Percentiles rank a stretch among this genome's conserved stretches.
phyloP scores from a whole-genome alignment of 805 yeast genomes.

The Candida methanosorbosa region DNA sequence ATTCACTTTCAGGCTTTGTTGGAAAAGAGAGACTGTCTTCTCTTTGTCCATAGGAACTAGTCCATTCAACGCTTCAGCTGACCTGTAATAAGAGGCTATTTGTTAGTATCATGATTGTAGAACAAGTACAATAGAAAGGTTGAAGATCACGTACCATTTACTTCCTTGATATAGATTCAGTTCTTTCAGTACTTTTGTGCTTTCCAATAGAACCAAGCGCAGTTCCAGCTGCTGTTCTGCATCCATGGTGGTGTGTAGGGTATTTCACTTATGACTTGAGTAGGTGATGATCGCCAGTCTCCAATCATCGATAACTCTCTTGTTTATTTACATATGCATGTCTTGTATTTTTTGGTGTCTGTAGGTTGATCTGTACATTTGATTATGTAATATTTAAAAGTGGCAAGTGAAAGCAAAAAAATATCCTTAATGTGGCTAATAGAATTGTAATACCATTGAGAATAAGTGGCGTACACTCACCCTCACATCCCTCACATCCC shows the following conservation, averaged over 20 bases:
- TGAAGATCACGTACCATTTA: constrained; percentile 47
- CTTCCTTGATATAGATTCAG: constrained; percentile 62
- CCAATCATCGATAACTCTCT: too few relatives aligned
- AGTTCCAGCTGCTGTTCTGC: constrained; percentile 18
- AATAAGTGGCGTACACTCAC: too few relatives aligned
- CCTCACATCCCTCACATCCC: too few relatives aligned
- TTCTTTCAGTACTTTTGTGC: constrained; percentile 38
- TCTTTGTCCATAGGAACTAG: constrained; percentile 22
- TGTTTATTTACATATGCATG: background rate
- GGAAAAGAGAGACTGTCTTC: constrained; percentile 11
- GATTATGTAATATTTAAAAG: too few relatives aligned
- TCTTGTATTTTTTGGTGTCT: too few relatives aligned
- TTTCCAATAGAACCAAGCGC: constrained; percentile 24
- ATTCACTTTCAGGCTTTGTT: constrained; percentile 6
- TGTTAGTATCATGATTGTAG: background rate
- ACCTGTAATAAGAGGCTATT: constrained; percentile 11
- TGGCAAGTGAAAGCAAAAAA: too few relatives aligned
- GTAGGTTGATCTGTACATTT: too few relatives aligned
- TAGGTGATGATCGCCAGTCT: too few relatives aligned
- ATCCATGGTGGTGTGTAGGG: constrained; percentile 14
- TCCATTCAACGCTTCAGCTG: constrained; percentile 72
- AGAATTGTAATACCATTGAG: too few relatives aligned
- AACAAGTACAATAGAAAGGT: background rate
- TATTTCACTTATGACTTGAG: too few relatives aligned
- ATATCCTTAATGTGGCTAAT: too few relatives aligned